Percentiles rank a stretch among this genome's conserved stretches.
Conservation (phyloP, 2,329 filamentous ascomycete genomes). For the Corinectria fuckeliana region DNA sequence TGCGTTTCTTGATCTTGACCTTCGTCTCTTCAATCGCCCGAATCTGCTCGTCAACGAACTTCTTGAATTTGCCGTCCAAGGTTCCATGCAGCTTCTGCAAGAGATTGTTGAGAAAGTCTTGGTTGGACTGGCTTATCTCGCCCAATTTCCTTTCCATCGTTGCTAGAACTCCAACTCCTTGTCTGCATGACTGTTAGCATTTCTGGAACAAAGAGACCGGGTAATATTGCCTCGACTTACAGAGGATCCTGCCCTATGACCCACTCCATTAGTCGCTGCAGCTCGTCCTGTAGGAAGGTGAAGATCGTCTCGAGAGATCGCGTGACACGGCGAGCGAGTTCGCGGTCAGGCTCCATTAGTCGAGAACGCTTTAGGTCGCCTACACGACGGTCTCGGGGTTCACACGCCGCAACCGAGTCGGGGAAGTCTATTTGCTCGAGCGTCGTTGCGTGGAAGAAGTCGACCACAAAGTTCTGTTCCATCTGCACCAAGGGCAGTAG, state of each 20-base stretch:
- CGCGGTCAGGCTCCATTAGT: conserved; percentile 86
- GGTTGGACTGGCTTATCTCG: conserved; percentile 86
- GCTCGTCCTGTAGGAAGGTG: conserved; percentile 77
- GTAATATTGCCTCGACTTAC: conserved; percentile 63
- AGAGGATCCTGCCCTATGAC: conserved; percentile 79
- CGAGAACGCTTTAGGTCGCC: conserved; percentile 77
- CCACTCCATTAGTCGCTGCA: conserved; percentile 85
- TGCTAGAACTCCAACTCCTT: conserved; percentile 87
- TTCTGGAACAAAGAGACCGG: neutral
- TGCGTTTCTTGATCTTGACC: conserved; percentile 98
- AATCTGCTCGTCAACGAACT: conserved; percentile 94
- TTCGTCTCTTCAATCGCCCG: conserved; percentile 97
- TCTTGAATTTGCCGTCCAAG: conserved; percentile 78
- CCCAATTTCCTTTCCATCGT: conserved; percentile 79
- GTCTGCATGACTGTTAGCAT: conserved; percentile 56
- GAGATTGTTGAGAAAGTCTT: conserved; percentile 84
- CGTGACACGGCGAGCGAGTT: conserved; percentile 83
- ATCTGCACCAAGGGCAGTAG: conserved; percentile 83
- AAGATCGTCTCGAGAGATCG: conserved; percentile 90
- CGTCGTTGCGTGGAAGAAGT: conserved; percentile 95
- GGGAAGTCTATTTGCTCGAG: conserved; percentile 82
- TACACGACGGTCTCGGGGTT: conserved; percentile 72
- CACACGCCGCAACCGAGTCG: conserved; percentile 72
- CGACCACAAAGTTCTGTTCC: conserved; percentile 97
- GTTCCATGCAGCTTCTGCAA: conserved; percentile 80